Conservation (phyloP, 2,329 filamentous ascomycete genomes). For the Penicillium frequentans region DNA sequence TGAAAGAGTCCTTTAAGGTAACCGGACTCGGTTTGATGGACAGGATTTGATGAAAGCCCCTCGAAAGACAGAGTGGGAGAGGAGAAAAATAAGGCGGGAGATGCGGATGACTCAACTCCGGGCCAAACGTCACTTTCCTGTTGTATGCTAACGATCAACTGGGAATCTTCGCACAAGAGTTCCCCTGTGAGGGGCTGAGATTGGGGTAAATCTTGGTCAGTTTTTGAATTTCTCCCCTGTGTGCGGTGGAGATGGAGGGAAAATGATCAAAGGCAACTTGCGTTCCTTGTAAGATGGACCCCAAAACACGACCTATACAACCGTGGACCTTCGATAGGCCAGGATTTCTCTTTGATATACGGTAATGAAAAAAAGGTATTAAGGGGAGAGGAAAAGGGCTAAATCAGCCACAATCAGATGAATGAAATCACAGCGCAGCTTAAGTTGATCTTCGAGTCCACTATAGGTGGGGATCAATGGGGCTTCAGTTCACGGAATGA, state of each 20-base stretch:
- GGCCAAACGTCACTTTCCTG: conserved; percentile 13
- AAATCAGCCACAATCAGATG: not conserved
- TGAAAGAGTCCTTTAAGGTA: not conserved
- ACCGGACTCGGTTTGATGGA: not conserved
- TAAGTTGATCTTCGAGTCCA: conserved; percentile 3
- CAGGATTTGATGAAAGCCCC: conserved; percentile 9
- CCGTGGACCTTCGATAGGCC: not conserved
- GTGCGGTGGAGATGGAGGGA: not conserved
- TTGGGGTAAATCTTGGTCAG: not conserved
- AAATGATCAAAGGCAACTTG: not conserved
- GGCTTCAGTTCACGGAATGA: not conserved
- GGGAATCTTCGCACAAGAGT: not conserved
- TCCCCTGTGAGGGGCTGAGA: not conserved
- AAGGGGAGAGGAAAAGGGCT: not conserved
- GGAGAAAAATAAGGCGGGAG: conserved; percentile 17
- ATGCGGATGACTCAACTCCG: conserved; percentile 21
- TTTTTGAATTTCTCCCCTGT: not conserved
- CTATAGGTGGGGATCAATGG: conserved; percentile 1
- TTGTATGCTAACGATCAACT: too few species aligned
- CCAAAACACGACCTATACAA: not conserved
- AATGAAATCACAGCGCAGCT: conserved; percentile 3
- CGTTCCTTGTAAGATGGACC: not conserved
- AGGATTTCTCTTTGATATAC: not conserved
- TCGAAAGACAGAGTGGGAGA: conserved; percentile 5
- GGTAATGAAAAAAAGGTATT: not conserved